Base-by-base conservation (phyloP, 768 basidiomycete species). In the Leccinellum rugosiceps region DNA sequence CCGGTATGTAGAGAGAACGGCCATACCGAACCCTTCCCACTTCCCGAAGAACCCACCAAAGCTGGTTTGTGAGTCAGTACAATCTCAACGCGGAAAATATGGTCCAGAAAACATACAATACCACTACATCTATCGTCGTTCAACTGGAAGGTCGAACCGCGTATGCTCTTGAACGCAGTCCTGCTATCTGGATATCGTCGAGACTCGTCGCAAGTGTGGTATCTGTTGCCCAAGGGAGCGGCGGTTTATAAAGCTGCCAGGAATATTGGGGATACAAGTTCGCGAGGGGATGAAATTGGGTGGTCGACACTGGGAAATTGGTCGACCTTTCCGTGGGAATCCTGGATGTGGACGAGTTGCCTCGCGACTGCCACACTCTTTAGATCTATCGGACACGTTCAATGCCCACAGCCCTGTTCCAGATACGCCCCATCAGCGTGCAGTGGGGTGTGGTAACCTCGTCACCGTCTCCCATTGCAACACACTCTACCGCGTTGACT, bases 21-120 rank as follows among this genome's bases (percentile, higher is more conserved):
- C 10, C 57, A n/a, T 62, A 66, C 65, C 50, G 5, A 21, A 43
- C 58, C 67, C 56, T 67, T 66, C 44, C 65, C 65, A 4, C 53
- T 31, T 17, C 60, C 65, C 0, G 65, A 53, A 41, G 65, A 65
- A 11, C 65, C 65, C 1, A 65, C 53, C 7, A 63, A n/a, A 17
- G 34, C 66, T 68, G 23, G 10, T 46, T 13, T n/a, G 10, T n/a
- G 19, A 44, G 50, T 65, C 19, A 65, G 50, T 19, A 25, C 1
- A 6, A 13, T 38, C 19, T 31, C 13, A 5, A 41, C 38, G 4
- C 4, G n/a, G 38, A 17, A 28, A 13, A 9, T 4, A 14, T 23
- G 9, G 15, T 3, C n/a, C 32, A 23, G 17, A 23, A 50, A 30
- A 57, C 66, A 28, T 8, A 50, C 49, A 30, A 50, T 31, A 50